These are phyloP conservation scores for Phytophthora ramorum DNA, from an alignment of 352 stramenopile genomes.

Conservation along the genomic window DNA sequence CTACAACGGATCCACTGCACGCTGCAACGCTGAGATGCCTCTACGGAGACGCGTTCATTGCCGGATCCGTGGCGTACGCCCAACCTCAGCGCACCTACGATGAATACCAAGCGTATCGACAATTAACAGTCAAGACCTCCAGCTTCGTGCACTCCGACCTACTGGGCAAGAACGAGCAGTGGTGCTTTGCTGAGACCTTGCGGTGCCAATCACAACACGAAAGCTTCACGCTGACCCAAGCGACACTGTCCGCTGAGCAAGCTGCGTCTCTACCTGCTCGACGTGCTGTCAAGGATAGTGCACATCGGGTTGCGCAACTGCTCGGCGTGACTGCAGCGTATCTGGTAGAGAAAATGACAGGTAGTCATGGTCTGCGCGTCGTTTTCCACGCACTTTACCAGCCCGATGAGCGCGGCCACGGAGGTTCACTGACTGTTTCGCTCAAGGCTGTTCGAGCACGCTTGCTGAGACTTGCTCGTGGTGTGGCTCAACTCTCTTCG, in stretches of 20 bases:
- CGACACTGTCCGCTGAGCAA: slow-evolving; percentile 15
- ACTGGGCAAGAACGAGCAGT: slow-evolving; percentile 50
- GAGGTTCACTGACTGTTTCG: not conserved
- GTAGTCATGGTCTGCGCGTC: slow-evolving; percentile 35
- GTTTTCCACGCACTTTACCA: slow-evolving; percentile 46
- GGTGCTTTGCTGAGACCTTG: slow-evolving; percentile 47
- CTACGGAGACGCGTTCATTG: slow-evolving; percentile 42
- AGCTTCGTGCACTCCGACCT: slow-evolving; percentile 46
- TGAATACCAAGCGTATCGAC: slow-evolving; percentile 12
- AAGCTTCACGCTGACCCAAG: slow-evolving; percentile 36
- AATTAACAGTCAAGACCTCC: slow-evolving; percentile 36
- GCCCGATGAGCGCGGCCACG: not conserved
- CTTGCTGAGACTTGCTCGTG: slow-evolving; percentile 31
- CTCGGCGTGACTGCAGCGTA: slow-evolving; percentile 37
- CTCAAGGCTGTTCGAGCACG: slow-evolving; percentile 17
- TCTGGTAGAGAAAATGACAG: slow-evolving; percentile 35
- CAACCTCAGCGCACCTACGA: slow-evolving; percentile 11
- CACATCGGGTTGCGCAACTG: slow-evolving; percentile 46
- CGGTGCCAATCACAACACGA: slow-evolving; percentile 14
- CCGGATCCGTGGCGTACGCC: slow-evolving; percentile 35
- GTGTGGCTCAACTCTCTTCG: slow-evolving; percentile 26
- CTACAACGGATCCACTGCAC: slow-evolving; percentile 23
- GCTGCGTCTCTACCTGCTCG: slow-evolving; percentile 19
- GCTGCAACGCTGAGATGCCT: slow-evolving; percentile 42
- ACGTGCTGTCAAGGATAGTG: slow-evolving; percentile 11